Conservation (phyloP, 2,329 filamentous ascomycete species). For the Botryotinia narcissicola region DNA sequence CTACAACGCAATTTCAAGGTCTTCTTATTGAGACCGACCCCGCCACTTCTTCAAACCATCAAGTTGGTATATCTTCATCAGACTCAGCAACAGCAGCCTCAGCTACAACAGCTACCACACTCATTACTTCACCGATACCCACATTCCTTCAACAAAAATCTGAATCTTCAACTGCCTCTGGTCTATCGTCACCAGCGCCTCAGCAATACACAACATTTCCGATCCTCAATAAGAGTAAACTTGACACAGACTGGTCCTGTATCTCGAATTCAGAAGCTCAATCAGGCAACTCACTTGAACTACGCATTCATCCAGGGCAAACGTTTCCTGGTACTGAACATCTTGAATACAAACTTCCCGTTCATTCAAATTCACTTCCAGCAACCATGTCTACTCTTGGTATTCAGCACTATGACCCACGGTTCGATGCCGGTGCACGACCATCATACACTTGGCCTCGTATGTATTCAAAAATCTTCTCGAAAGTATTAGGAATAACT, state of each 20-base stretch:
- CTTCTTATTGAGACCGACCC: conserved; percentile 33
- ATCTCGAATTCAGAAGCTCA: conserved; percentile 32
- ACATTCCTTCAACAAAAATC: conserved; percentile 20
- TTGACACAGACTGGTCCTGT: conserved; percentile 35
- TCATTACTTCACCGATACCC: conserved; percentile 17
- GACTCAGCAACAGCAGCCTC: conserved; percentile 29
- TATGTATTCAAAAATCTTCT: conserved; percentile 27
- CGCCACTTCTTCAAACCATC: conserved; percentile 25
- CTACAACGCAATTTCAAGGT: conserved; percentile 35
- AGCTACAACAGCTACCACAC: conserved; percentile 18
- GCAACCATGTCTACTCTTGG: conserved; percentile 34
- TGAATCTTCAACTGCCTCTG: conserved; percentile 17
- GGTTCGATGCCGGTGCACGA: conserved; percentile 35
- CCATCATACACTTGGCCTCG: conserved; percentile 38
- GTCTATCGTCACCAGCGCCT: conserved; percentile 26
- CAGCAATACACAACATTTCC: conserved; percentile 35
- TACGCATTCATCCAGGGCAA: conserved; percentile 33
- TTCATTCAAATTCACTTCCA: conserved; percentile 20
- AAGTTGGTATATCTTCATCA: conserved; percentile 27
- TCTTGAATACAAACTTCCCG: conserved; percentile 22
- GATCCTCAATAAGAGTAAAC: conserved; percentile 33
- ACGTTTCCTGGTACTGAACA: conserved; percentile 27
- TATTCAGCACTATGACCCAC: conserved; percentile 37
- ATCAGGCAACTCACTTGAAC: conserved; percentile 28
- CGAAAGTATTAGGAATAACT: conserved; percentile 25